Base-by-base conservation (phyloP, 805 yeast species). In the Cyberlindnera americana region DNA sequence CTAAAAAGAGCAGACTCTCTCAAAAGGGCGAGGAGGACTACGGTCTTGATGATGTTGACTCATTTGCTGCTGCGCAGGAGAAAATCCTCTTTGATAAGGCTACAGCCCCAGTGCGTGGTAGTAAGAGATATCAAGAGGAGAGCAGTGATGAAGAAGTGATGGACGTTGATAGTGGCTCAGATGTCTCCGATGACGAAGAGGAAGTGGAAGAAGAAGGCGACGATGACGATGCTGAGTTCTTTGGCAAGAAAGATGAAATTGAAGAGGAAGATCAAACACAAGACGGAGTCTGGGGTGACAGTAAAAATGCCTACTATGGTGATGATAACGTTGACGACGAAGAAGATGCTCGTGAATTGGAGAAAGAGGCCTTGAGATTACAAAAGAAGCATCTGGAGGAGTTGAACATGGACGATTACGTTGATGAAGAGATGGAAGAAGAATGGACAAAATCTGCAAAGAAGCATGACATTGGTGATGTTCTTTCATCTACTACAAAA, bases 291-390 rank as follows among this genome's bases (percentile, higher is more conserved):
- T 70, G 75, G 75, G 75, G 75, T 59, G 48, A 62, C 37, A 67
- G 62, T 50, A 63, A 68, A 43, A 55, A 57, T 25, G 66, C 66
- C 36, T 69, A 67, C 65, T 49, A 86, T 72, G 60, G 95, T 47
- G 75, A 72, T n/a, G 75, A 59, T 56, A 70, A 67, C 35, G 48
- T 64, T 4, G 71, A 75, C 47, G 65, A 85, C 48, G 91, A 82
- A 23, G 95, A 79, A 38, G 81, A 78, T 23, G 84, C 87, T 5
- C 80, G 77, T 46, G 80, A 77, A 46, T 81, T 89, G 64, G 93
- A 91, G 42, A 80, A 78, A 52, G 97, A 93, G 63, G 98, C 98
- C 0, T 56, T 86, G 35, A 78, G 88, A 56, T 79, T 87, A 50
- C 97, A 90, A 64, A 84, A 83, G 66, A 73, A 76, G 50, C 89